These are phyloP conservation scores for Tilletiaria anomala DNA, from an alignment of 1,284 basidiomycete species.

Conservation along the genomic window DNA sequence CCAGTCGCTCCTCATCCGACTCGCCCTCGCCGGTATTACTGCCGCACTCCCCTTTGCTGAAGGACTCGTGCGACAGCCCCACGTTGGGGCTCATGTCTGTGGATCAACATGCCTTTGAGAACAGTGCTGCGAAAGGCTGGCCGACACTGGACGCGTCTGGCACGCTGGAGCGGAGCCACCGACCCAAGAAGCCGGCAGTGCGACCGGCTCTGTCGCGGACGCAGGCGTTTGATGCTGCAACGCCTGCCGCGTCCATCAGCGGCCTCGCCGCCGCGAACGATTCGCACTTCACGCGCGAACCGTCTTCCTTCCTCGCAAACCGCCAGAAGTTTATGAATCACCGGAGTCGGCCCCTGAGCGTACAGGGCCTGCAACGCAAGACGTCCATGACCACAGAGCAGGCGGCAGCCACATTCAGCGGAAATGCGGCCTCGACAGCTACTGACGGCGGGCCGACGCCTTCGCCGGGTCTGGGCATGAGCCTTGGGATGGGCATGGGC, in stretches of 20 bases:
- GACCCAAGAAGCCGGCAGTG: no score
- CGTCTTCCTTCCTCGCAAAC: neutral
- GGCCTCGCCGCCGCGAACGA: neutral
- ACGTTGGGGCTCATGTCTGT: constrained; percentile 12
- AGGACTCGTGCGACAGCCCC: constrained; percentile 20
- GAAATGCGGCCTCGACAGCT: no score
- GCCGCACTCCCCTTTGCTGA: no score
- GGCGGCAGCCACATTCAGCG: no score
- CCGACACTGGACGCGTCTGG: no score
- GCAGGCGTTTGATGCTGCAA: neutral
- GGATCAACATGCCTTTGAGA: neutral
- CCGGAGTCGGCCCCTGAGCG: neutral
- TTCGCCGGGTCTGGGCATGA: constrained; percentile 11
- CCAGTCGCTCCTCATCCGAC: no score
- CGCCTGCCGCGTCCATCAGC: neutral
- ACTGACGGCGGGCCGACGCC: constrained; percentile 4
- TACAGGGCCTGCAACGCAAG: constrained; percentile 7
- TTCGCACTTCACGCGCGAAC: constrained; percentile 1
- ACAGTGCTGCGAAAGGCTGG: no score
- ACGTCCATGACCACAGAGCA: no score
- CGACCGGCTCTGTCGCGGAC: no score
- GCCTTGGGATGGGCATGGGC: constrained; percentile 3
- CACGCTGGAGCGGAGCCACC: no score
- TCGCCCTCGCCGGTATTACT: no score
- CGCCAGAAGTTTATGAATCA: neutral